Base-by-base conservation (phyloP, 108 stramenopile genomes). In the Nannochloropsis granulata region DNA sequence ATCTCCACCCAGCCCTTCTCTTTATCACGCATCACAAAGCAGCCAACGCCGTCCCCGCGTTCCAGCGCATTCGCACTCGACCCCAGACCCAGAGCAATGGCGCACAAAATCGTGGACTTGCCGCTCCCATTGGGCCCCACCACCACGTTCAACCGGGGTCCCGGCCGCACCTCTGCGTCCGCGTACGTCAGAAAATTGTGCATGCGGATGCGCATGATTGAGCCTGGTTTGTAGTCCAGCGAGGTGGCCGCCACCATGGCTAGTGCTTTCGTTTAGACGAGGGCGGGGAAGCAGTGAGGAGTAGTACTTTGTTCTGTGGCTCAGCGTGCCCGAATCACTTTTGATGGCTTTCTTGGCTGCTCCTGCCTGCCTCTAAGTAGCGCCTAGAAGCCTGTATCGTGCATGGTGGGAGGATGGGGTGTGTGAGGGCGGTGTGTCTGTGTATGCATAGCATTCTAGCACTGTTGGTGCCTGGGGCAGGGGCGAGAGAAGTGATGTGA, bases 71-170 rank as follows among this genome's bases (percentile, higher is more conserved):
- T 90, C 0, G 96, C 94, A 42, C 91, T 86, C 26, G 95, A 96
- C 25, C 95, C 97, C 19, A 97, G 89, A 56, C 96, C 96, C 83
- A 98, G 90, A 80, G 94, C 95, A 83, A 98, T 95, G 85, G 97
- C 97, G 86, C 94, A 94, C 23, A 97, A 90, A 79, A 97, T 92
- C 10, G 95, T 93, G 21, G 94, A 95, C 90, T 98, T 98, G 78
- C 98, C 98, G 0, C 95, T 93, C 25, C 98, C 98, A 78, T 98
- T 98, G 43, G 96, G 94, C 8, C 96, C 94, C 46, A 94, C 92
- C 24, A 97, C 92, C 26, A 98, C 94, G 84, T 98, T 98, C 23
- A 97, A 92, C 24, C 95, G 80, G 14, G 92, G 91, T 1, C 92
- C 91, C 8, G 92, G 89, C 11, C 19, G 8, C 13, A 91, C 86